Conservation (phyloP, 768 basidiomycete species). For the Phlegmacium glaucopus region DNA sequence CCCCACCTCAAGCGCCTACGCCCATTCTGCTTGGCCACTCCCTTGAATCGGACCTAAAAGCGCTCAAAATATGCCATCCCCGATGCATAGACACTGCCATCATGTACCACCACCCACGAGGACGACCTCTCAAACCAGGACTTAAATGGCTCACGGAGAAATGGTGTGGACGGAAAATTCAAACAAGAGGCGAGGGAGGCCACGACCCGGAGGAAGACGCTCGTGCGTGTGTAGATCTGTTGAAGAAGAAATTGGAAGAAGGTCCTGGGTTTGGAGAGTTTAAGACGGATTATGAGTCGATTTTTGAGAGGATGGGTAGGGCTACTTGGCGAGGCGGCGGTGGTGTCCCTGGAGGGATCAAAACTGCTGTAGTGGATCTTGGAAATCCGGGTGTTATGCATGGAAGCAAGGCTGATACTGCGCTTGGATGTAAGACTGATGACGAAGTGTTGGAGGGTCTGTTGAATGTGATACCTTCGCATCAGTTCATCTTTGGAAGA, state of each 20-base stretch:
- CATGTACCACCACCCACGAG: constrained; percentile 88
- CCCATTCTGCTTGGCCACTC: constrained; percentile 93
- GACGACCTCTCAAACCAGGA: constrained; percentile 90
- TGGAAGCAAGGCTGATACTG: constrained; percentile 76
- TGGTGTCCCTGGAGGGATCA: constrained; percentile 40
- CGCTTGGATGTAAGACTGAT: constrained; percentile 72
- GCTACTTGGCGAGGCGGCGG: constrained; percentile 32
- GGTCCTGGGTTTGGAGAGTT: constrained; percentile 86
- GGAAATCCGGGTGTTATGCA: constrained; percentile 85
- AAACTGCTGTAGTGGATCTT: constrained; percentile 77
- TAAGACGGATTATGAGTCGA: constrained; percentile 78
- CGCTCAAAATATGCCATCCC: constrained; percentile 83
- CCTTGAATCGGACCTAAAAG: constrained; percentile 89
- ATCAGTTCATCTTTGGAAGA: constrained; percentile 83
- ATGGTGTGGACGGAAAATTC: constrained; percentile 90
- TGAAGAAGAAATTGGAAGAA: constrained; percentile 76
- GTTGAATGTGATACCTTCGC: constrained; percentile 50
- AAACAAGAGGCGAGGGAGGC: constrained; percentile 77
- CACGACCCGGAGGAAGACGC: constrained; percentile 98
- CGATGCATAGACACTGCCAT: constrained; percentile 90
- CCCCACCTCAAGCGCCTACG: constrained; percentile 39
- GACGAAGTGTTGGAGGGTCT: constrained; percentile 75
- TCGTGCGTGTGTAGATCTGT: constrained; percentile 77
- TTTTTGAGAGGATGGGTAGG: constrained; percentile 82
- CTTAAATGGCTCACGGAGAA: constrained; percentile 96